Evolutionary conservation across 805 yeast genomes (phyloP).

Genomic region (Wickerhamiella kazuoi): DNA sequence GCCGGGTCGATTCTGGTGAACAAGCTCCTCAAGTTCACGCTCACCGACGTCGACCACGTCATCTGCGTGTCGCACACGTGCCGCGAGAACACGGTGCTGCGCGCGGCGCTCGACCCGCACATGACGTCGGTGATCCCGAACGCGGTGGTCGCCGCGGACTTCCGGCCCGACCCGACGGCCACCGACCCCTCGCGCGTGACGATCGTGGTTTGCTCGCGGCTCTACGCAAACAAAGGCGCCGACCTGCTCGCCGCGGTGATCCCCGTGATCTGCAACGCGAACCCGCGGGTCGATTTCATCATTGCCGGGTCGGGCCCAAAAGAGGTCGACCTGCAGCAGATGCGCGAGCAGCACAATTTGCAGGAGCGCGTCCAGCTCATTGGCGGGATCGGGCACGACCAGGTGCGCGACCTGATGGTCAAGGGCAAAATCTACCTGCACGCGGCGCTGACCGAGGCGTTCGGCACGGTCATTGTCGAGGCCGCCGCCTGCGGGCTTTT

Average conservation of each 20-base stretch:
- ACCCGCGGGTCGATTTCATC: constrained; percentile 52
- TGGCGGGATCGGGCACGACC: constrained; percentile 82
- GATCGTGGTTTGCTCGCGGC: constrained; percentile 75
- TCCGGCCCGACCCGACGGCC: constrained; percentile 24
- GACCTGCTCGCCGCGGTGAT: constrained; percentile 70
- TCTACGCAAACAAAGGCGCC: constrained; percentile 93
- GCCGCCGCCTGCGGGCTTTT: constrained; percentile 92
- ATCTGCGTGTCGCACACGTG: constrained; percentile 96
- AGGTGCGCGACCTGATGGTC: constrained; percentile 82
- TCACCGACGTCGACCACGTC: constrained; percentile 76
- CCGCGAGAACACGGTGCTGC: constrained; percentile 80
- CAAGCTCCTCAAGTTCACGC: constrained; percentile 64
- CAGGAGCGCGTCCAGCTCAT: constrained; percentile 75
- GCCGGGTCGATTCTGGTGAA: constrained; percentile 71
- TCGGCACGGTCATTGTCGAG: constrained; percentile 92
- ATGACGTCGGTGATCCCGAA: constrained; percentile 84
- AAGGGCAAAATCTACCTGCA: constrained; percentile 87
- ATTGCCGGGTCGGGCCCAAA: constrained; percentile 98
- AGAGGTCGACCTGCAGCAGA: constrained; percentile 82
- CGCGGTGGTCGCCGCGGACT: constrained; percentile 81
- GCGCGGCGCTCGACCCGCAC: constrained; percentile 68
- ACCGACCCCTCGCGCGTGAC: constrained; percentile 33
- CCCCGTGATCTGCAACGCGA: constrained; percentile 56
- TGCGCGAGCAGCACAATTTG: constrained; percentile 69
- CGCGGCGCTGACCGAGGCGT: constrained; percentile 90